Percentiles rank a stretch among this genome's conserved stretches.
Evolutionary conservation across 352 stramenopile genomes (phyloP).

Genomic region (Globisporangium cederbergense): DNA sequence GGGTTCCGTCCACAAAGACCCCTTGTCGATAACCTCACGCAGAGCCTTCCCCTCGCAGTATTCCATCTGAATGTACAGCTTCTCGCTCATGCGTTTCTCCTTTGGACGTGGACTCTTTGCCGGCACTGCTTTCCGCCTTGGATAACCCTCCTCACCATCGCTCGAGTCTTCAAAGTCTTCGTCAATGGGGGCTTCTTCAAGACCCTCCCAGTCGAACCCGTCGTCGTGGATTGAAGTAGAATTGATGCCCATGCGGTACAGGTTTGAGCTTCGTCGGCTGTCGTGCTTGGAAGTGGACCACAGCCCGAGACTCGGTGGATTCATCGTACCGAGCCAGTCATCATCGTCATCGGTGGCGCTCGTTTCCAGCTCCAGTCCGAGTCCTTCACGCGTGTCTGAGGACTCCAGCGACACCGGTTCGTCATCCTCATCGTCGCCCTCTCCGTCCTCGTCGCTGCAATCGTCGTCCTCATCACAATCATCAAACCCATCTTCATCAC

Average conservation of each 20-base stretch:
- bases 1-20: slow-evolving; percentile 66
- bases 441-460: slow-evolving; percentile 25
- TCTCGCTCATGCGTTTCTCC: slow-evolving; percentile 58
- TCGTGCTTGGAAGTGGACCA: slow-evolving; percentile 68
- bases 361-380: slow-evolving; percentile 27
- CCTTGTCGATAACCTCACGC: slow-evolving; percentile 93
- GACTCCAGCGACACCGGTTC: slow-evolving; percentile 31
- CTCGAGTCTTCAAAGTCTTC: slow-evolving; percentile 29
- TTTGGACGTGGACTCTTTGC: slow-evolving; percentile 1
- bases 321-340: slow-evolving; percentile 77
- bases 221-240: slow-evolving; percentile 37
- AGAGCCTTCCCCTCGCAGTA: slow-evolving; percentile 93
- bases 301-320: slow-evolving; percentile 53
- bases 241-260: slow-evolving; percentile 10
- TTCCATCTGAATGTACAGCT: slow-evolving; percentile 95
- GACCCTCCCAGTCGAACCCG: slow-evolving; percentile 64
- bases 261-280: slow-evolving; percentile 40
- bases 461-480: slow-evolving; percentile 31
- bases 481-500: slow-evolving; percentile 27
- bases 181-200: slow-evolving; percentile 52
- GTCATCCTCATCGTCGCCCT: slow-evolving; percentile 34
- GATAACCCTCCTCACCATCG: slow-evolving; percentile 17
- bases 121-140: slow-evolving; percentile 12
- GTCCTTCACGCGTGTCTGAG: slow-evolving; percentile 30
- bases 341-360: slow-evolving; percentile 57